phyloP scores from a whole-genome alignment of 2,329 filamentous ascomycete genomes.

The Lasiodiplodia sp. region DNA sequence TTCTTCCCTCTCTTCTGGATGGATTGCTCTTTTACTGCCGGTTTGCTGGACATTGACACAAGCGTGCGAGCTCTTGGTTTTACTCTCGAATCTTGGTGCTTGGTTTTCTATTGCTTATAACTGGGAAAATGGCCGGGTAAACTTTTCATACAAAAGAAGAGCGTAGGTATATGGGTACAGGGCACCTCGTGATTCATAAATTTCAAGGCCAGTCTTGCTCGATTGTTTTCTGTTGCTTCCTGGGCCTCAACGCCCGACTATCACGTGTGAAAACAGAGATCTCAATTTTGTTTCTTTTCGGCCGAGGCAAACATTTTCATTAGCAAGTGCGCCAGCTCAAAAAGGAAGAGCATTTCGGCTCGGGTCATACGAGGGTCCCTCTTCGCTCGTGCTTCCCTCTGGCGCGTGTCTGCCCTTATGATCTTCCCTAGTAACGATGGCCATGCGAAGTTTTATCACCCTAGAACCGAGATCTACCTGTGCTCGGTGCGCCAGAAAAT shows the following conservation, averaged over 20 bases:
- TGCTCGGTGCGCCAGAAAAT: not conserved
- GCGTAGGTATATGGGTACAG: conserved; percentile 3
- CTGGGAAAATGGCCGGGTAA: conserved; percentile 4
- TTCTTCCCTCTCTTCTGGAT: conserved; percentile 1
- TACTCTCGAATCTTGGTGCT: not conserved
- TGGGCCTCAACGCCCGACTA: not conserved
- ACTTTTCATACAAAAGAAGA: conserved; percentile 4
- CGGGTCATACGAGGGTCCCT: not conserved
- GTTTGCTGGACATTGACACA: conserved; percentile 10
- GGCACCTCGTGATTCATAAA: conserved; percentile 11
- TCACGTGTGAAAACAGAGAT: not conserved
- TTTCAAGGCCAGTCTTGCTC: not conserved
- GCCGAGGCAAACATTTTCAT: not conserved
- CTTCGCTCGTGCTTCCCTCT: not conserved
- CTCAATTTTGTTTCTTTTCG: not conserved
- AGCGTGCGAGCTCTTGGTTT: conserved; percentile 1
- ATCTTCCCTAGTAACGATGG: not conserved
- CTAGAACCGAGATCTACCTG: not conserved
- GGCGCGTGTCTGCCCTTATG: not conserved
- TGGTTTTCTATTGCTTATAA: not conserved
- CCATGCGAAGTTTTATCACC: not conserved
- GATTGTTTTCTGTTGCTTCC: not conserved
- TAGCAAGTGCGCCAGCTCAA: conserved; percentile 6
- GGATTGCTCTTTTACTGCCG: not conserved
- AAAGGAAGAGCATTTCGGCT: conserved; percentile 1